A percentile compares a stretch with the other conserved stretches of the same genome.
phyloP scores from a whole-genome alignment of 2,329 filamentous ascomycete species.

The Ciborinia camelliae region DNA sequence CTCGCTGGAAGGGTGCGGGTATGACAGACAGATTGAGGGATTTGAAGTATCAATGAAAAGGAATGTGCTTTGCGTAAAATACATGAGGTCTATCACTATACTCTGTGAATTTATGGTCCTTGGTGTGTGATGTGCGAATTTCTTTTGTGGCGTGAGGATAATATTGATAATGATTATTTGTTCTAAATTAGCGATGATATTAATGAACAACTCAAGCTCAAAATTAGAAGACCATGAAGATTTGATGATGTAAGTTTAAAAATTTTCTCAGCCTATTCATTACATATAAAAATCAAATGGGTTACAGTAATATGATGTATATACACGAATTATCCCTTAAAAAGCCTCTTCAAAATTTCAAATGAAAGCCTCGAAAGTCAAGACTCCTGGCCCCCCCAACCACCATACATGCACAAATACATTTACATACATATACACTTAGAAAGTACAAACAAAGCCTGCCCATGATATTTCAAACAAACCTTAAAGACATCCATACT shows the following conservation, averaged over 20 bases:
- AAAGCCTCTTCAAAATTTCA: too few species aligned
- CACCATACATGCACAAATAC: not conserved
- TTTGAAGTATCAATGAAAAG: not conserved
- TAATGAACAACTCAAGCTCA: not conserved
- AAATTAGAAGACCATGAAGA: too few species aligned
- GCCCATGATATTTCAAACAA: not conserved
- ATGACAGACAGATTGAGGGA: not conserved
- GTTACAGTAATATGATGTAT: not conserved
- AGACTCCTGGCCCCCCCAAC: not conserved
- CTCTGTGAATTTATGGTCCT: not conserved
- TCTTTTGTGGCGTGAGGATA: not conserved
- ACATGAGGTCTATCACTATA: not conserved
- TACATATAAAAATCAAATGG: slow-evolving; percentile 2
- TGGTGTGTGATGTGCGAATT: too few species aligned
- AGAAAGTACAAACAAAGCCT: not conserved
- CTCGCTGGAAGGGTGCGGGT: slow-evolving; percentile 2
- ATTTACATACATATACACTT: not conserved
- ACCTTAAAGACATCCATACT: not conserved
- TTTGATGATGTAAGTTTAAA: not conserved
- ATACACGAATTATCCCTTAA: not conserved
- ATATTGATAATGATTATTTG: not conserved
- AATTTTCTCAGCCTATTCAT: not conserved
- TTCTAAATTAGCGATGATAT: not conserved
- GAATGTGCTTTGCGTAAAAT: not conserved
- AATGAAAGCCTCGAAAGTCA: not conserved